Conservation (phyloP, 345 rosid genomes). For the Camelina laxa region DNA sequence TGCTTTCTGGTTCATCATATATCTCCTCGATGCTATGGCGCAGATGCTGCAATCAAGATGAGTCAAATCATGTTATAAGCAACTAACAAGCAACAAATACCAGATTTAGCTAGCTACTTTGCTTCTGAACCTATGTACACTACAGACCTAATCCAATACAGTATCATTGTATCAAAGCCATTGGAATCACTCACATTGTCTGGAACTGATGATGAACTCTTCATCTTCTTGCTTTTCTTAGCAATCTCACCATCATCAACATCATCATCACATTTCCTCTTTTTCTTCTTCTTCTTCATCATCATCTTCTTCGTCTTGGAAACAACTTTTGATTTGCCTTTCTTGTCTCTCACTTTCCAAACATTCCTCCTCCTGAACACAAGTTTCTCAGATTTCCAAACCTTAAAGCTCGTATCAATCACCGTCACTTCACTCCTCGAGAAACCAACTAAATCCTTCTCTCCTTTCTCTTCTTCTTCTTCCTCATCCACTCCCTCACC, state of each 20-base stretch:
- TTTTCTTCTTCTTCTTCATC: constrained; percentile 38
- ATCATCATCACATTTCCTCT: constrained; percentile 55
- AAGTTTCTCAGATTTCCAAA: constrained; percentile 88
- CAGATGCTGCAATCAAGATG: constrained; percentile 32
- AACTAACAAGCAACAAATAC: background rate
- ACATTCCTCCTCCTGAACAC: constrained; percentile 73
- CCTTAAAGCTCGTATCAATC: constrained; percentile 78
- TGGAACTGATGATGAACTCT: constrained; percentile 39
- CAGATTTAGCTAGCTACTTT: background rate
- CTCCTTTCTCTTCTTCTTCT: constrained; percentile 45
- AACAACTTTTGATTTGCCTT: constrained; percentile 57
- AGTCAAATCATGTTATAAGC: background rate
- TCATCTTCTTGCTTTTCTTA: constrained; percentile 56
- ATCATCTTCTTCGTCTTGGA: constrained; percentile 47
- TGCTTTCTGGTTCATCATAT: constrained; percentile 43
- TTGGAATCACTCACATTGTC: constrained; percentile 26
- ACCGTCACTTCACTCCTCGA: constrained; percentile 95
- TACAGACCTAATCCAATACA: background rate
- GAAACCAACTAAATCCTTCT: constrained; percentile 68
- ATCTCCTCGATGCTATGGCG: constrained; percentile 41
- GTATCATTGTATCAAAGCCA: background rate
- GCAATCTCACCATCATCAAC: constrained; percentile 39
- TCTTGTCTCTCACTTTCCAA: constrained; percentile 90
- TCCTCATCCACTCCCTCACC: constrained; percentile 46
- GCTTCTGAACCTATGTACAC: constrained; percentile 6